Percentiles rank a stretch among this genome's conserved stretches.
These are phyloP conservation scores for Sporothrix pallida DNA, from an alignment of 2,329 filamentous ascomycete genomes.

Conservation along the genomic window DNA sequence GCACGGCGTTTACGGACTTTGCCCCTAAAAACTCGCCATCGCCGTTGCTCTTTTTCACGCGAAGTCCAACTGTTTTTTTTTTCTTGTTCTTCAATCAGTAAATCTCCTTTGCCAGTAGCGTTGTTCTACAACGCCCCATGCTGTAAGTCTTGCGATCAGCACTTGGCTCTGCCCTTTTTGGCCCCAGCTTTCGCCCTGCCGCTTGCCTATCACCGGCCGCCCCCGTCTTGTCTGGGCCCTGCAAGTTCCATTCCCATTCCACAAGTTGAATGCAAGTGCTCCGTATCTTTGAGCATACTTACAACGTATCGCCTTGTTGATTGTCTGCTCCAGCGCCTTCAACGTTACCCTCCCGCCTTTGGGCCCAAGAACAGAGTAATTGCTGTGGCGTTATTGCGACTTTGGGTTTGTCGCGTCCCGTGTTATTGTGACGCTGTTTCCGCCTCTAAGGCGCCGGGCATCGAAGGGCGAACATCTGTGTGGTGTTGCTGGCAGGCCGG, in stretches of 20 bases:
- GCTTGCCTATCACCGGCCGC: slow-evolving; percentile 10
- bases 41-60: slow-evolving; percentile 12
- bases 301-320: neutral
- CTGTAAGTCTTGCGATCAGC: slow-evolving; percentile 10
- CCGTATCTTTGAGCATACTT: too few relatives aligned
- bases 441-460: slow-evolving; percentile 6
- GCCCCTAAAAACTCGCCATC: neutral
- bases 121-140: slow-evolving; percentile 7
- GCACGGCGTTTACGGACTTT: slow-evolving; percentile 28
- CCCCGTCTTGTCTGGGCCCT: slow-evolving; percentile 3
- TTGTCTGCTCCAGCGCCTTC: neutral
- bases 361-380: neutral
- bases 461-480: neutral
- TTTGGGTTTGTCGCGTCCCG: neutral
- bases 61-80: neutral
- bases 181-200: slow-evolving; percentile 6
- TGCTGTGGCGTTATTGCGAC: slow-evolving; percentile 18
- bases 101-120: neutral
- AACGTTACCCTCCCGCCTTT: slow-evolving; percentile 30
- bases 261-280: too few relatives aligned
- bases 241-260: neutral
- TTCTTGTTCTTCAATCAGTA: neutral
- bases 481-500: neutral
- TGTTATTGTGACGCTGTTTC: slow-evolving; percentile 3
- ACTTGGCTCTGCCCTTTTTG: neutral